Percentiles rank a stretch among this genome's conserved stretches.
Evolutionary conservation across 805 yeast genomes (phyloP).

Genomic region (Saccharomycodes ludwigii): DNA sequence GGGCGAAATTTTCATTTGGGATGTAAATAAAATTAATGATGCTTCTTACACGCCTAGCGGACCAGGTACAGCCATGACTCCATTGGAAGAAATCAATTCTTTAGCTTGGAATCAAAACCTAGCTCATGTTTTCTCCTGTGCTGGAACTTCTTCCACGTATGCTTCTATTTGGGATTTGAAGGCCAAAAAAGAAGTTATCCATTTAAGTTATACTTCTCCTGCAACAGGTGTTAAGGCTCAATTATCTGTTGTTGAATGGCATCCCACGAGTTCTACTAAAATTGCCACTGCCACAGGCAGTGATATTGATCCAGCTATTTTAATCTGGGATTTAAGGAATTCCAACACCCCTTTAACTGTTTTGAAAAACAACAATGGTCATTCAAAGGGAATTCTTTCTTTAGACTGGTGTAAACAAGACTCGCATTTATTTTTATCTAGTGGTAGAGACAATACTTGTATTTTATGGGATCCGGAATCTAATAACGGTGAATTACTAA

Average conservation of each 20-base stretch:
- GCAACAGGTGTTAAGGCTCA: conserved; percentile 42
- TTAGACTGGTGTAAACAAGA: conserved; percentile 91
- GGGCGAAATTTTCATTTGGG: conserved; percentile 89
- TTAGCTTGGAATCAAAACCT: conserved; percentile 83
- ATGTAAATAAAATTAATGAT: conserved; percentile 50
- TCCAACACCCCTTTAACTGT: conserved; percentile 78
- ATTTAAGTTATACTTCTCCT: conserved; percentile 56
- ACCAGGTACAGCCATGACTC: conserved; percentile 73
- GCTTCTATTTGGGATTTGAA: conserved; percentile 92
- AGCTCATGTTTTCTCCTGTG: conserved; percentile 80
- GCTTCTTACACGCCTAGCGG: conserved; percentile 29
- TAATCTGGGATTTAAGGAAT: conserved; percentile 91
- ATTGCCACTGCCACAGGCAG: conserved; percentile 79
- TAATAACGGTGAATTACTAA: conserved; percentile 45
- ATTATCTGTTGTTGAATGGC: conserved; percentile 85
- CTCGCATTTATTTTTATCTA: conserved; percentile 64
- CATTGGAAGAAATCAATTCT: conserved; percentile 68
- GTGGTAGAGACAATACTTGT: conserved; percentile 85
- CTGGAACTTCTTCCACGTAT: conserved; percentile 64
- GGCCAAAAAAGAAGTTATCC: conserved; percentile 78
- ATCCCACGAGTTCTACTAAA: conserved; percentile 77
- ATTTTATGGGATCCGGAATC: conserved; percentile 80
- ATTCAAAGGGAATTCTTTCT: conserved; percentile 76
- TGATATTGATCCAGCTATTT: conserved; percentile 66
- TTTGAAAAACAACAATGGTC: conserved; percentile 45